Evolutionary conservation across 2,329 filamentous ascomycete genomes (phyloP).

Genomic region (Cladosporium austrohemisphaericum): DNA sequence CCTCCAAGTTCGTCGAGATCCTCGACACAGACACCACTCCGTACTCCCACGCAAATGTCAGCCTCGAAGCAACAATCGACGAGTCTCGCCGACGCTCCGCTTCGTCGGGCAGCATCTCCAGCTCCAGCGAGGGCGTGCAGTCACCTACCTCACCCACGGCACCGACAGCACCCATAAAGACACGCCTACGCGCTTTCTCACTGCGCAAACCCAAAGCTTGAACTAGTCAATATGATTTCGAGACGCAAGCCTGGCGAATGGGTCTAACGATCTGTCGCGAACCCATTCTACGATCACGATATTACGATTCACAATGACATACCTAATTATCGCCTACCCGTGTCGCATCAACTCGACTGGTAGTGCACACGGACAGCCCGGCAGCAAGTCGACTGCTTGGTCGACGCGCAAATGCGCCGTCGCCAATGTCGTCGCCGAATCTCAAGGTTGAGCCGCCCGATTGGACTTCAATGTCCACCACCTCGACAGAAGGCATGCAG

Average conservation of each 20-base stretch:
- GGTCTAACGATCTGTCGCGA: neutral
- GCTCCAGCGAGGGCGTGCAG: conserved; percentile 19
- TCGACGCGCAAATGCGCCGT: no score
- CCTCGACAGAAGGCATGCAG: no score
- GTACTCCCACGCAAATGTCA: conserved; percentile 34
- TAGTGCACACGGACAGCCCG: no score
- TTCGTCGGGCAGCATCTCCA: conserved; percentile 25
- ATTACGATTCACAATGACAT: neutral
- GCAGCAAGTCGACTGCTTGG: no score
- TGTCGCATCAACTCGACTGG: neutral
- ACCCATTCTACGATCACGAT: neutral
- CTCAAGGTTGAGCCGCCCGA: no score
- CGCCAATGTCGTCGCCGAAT: no score
- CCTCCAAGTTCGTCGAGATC: conserved; percentile 36
- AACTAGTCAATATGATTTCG: neutral
- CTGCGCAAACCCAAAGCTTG: conserved; percentile 12
- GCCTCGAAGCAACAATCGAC: conserved; percentile 33
- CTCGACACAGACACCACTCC: conserved; percentile 30
- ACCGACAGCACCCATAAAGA: conserved; percentile 15
- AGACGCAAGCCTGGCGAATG: neutral
- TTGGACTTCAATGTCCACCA: no score
- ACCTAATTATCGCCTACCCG: neutral
- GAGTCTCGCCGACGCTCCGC: conserved; percentile 31
- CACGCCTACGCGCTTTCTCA: conserved; percentile 15
- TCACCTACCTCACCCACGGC: conserved; percentile 9